Evolutionary conservation across 345 rosid genomes (phyloP), one percentile per base, ranked within the genome.

Genomic region (Garcia nutans): DNA sequence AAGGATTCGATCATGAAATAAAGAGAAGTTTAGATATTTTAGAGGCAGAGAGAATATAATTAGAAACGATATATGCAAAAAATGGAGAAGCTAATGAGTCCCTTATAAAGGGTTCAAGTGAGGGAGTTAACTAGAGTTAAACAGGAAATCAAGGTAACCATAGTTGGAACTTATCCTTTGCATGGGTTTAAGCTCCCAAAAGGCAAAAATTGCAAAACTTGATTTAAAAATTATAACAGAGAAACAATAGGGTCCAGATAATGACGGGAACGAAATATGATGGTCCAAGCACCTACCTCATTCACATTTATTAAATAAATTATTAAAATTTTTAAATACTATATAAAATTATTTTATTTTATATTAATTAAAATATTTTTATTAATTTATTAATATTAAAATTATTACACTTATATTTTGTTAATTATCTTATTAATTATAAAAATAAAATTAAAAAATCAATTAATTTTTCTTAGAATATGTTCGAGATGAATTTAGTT

Each of bases 151-250:
- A 19, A 19, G 24, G 16, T 71, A 70, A 86, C 83, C 84, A 61
- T 65, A 84, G 88, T 87, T 77, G 82, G 16, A 26, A 78, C 44
- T 77, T 80, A 81, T 80, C 88, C 31, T 49, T n/a, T 49, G 2
- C 24, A 1, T 3, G 17, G 75, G 74, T 72, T 60, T 11, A 65
- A 65, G 65, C 2, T 33, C 60, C 60, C 15, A 19, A 76, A 66
- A 49, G 10, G 0, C 56, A 28, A 23, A 33, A 42, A 26, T 65
- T 60, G 66, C 20, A 37, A 28, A 60, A 70, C 26, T 22, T 28
- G 17, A 60, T 47, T 65, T 58, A 13, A 31, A 28, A 37, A 6
- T 37, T 37, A 37, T 37, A 37, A 72, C 15, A 0, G 76, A 60
- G 33, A 55, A 54, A 68, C 61, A 10, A 19, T 19, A 22, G 10